Conservation (phyloP, 192 early-diverging fungal species). For the Jimgerdemannia flammicorona region DNA sequence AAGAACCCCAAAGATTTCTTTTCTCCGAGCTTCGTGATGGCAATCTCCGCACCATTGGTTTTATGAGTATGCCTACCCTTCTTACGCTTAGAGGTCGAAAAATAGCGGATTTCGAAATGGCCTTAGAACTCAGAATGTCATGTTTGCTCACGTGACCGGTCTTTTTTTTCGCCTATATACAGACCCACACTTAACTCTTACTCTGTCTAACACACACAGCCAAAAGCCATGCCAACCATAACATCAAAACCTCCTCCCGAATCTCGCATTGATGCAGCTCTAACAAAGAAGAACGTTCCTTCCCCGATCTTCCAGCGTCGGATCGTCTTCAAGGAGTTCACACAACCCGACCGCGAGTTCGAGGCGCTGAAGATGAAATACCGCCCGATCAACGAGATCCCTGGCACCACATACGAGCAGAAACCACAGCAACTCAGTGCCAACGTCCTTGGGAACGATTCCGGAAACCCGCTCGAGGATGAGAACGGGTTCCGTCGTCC, state of each 20-base stretch:
- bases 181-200: neutral
- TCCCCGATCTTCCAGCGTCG: slow-evolving; percentile 30
- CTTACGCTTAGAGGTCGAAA: too few relatives aligned
- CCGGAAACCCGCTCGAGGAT: neutral
- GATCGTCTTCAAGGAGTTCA: slow-evolving; percentile 58
- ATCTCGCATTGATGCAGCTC: neutral
- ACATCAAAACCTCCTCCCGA: neutral
- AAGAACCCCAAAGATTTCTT: too few relatives aligned
- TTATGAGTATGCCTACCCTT: too few relatives aligned
- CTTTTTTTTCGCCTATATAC: too few relatives aligned
- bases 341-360: slow-evolving; percentile 55
- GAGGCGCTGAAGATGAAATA: slow-evolving; percentile 61
- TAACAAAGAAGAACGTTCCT: neutral
- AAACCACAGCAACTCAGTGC: neutral
- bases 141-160: too few relatives aligned
- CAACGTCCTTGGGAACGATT: neutral
- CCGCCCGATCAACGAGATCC: slow-evolving; percentile 49
- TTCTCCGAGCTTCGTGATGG: too few relatives aligned
- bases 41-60: too few relatives aligned
- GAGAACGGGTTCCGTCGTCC: slow-evolving; percentile 26
- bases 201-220: neutral
- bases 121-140: too few relatives aligned
- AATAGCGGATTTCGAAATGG: too few relatives aligned
- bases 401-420: neutral
- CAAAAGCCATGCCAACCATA: neutral